Evolutionary conservation across 140 eudicot species (phyloP).

Genomic region (Stevia rebaudiana): DNA sequence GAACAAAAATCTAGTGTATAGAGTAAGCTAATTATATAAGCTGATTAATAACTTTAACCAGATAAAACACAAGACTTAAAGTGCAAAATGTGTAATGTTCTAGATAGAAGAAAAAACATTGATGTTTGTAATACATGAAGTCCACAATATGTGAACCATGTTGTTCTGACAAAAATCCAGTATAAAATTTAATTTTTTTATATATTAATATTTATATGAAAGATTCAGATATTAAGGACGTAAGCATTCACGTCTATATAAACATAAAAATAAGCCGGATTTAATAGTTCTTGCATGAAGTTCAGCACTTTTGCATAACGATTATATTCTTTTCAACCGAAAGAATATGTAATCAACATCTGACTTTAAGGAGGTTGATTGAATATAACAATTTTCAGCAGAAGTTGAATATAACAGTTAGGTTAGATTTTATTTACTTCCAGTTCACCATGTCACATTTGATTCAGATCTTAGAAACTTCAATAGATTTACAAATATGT

Average conservation of each 20-base stretch:
- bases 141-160: neutral
- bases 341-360: neutral
- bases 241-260: neutral
- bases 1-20: neutral
- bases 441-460: neutral
- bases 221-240: neutral
- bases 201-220: neutral
- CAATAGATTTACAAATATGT: neutral
- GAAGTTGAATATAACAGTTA: neutral
- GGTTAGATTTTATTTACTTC: neutral
- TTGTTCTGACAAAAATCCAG: neutral
- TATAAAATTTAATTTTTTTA: neutral
- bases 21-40: neutral
- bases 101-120: neutral
- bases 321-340: neutral
- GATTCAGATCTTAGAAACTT: slow-evolving; percentile 1
- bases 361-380: neutral
- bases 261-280: neutral
- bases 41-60: neutral
- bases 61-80: neutral
- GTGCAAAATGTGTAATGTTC: neutral
- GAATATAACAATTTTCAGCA: neutral
- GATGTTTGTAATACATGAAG: neutral
- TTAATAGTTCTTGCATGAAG: neutral
- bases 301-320: neutral